Percentiles rank a stretch among this genome's conserved stretches.
These are phyloP conservation scores for Chytriomyces sp. DNA, from an alignment of 192 early-diverging fungal genomes.

Conservation along the genomic window DNA sequence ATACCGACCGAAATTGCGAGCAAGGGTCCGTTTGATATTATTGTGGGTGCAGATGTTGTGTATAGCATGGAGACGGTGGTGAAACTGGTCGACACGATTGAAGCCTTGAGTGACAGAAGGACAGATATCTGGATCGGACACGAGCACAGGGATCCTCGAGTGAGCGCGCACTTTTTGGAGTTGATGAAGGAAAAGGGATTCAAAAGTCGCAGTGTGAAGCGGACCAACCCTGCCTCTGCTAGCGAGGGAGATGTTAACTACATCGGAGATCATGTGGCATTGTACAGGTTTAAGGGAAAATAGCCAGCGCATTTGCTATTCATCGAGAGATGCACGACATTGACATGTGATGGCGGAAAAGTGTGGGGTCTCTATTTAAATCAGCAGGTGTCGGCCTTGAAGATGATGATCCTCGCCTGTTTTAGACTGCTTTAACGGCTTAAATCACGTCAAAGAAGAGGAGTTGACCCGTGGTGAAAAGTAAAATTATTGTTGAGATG, in stretches of 20 bases:
- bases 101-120: conserved; percentile 7
- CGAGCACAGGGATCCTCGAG: conserved; percentile 28
- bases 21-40: conserved; percentile 22
- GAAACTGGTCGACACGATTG: conserved; percentile 25
- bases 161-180: conserved; percentile 16
- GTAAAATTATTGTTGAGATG: too few species aligned
- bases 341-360: too few species aligned
- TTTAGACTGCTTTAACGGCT: too few species aligned
- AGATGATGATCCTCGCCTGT: too few species aligned
- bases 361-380: too few species aligned
- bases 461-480: too few species aligned
- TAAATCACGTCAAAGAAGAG: too few species aligned
- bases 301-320: too few species aligned
- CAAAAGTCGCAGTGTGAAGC: conserved; percentile 24
- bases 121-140: conserved; percentile 29
- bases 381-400: too few species aligned
- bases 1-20: conserved; percentile 7
- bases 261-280: conserved; percentile 22
- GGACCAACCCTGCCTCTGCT: neutral
- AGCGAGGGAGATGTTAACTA: conserved; percentile 5
- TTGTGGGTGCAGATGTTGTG: conserved; percentile 37
- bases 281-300: conserved; percentile 12
- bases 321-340: too few species aligned
- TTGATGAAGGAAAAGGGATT: conserved; percentile 29
- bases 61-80: conserved; percentile 31